A percentile compares a stretch with the other conserved stretches of the same genome.
Evolutionary conservation across 2,329 filamentous ascomycete species (phyloP).

Genomic region (Fusarium devonianum): DNA sequence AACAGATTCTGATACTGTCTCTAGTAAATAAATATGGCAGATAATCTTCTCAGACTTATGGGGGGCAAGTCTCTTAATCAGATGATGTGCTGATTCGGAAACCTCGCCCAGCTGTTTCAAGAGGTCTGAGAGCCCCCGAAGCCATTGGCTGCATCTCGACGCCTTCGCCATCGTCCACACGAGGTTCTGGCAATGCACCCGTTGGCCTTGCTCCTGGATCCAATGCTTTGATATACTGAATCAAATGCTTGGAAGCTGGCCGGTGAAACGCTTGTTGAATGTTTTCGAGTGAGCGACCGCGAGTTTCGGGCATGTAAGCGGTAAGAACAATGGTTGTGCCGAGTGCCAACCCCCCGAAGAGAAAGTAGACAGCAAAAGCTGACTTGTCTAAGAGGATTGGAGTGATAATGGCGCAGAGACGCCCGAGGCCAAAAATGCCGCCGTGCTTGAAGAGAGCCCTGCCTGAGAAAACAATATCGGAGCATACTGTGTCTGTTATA

Average conservation of each 20-base stretch:
- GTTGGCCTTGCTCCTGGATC: not conserved
- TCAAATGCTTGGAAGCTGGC: not conserved
- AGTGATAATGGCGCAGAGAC: constrained; percentile 60
- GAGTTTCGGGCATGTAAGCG: constrained; percentile 51
- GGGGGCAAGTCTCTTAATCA: too few relatives aligned
- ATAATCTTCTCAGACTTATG: too few relatives aligned
- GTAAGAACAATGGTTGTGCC: constrained; percentile 45
- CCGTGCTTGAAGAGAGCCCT: constrained; percentile 60
- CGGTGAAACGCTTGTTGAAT: constrained; percentile 6
- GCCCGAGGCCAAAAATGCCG: constrained; percentile 67
- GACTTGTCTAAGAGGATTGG: constrained; percentile 47
- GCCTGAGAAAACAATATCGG: constrained; percentile 67
- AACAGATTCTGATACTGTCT: too few relatives aligned
- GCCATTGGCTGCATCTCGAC: not conserved
- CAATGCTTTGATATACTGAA: not conserved
- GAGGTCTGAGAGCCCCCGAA: not conserved
- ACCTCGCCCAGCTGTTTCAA: not conserved
- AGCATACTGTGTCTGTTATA: constrained; percentile 56
- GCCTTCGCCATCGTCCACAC: not conserved
- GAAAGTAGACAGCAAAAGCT: constrained; percentile 51
- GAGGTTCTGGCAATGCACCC: not conserved
- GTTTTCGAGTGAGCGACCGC: constrained; percentile 34
- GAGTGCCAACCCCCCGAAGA: constrained; percentile 49
- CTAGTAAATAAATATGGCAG: too few relatives aligned
- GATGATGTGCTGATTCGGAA: not conserved